These are phyloP conservation scores for Acaromyces ingoldii DNA, from an alignment of 1,284 basidiomycete genomes.

Conservation along the genomic window DNA sequence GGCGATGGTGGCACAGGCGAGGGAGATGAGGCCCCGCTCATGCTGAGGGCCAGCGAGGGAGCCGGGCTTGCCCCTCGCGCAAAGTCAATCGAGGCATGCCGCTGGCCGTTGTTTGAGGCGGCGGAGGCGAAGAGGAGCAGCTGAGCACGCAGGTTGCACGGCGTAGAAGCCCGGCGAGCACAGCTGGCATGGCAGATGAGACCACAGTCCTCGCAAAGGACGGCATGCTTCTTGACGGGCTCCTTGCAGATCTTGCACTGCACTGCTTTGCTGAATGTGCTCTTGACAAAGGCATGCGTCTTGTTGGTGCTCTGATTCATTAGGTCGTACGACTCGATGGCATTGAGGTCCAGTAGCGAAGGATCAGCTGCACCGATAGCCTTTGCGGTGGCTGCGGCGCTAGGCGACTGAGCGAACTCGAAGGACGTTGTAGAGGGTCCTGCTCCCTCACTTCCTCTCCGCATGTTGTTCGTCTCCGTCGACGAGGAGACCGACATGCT, in stretches of 20 bases:
- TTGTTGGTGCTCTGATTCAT: too few species aligned
- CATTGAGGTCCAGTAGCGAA: constrained; percentile 26
- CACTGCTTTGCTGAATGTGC: constrained; percentile 85
- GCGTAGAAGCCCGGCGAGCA: constrained; percentile 65
- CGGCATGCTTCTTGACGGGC: constrained; percentile 76
- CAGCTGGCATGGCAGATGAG: constrained; percentile 81
- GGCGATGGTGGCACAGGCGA: constrained; percentile 14
- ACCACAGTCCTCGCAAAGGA: constrained; percentile 82
- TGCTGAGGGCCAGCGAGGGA: background rate
- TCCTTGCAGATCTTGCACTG: constrained; percentile 75
- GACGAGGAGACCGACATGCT: too few species aligned
- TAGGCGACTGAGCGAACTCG: constrained; percentile 7
- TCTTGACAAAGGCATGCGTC: constrained; percentile 77
- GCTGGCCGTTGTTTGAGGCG: too few species aligned
- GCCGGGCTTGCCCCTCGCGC: constrained; percentile 4
- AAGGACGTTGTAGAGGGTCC: constrained; percentile 6
- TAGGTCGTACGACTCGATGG: too few species aligned
- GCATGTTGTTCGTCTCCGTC: too few species aligned
- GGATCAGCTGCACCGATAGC: constrained; percentile 11
- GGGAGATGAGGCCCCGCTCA: background rate
- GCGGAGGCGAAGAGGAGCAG: constrained; percentile 29
- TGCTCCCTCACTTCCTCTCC: constrained; percentile 7
- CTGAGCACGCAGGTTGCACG: constrained; percentile 73
- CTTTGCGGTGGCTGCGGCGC: constrained; percentile 2
- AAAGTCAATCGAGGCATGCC: constrained; percentile 25